These are phyloP conservation scores for Artomyces pyxidatus DNA, from an alignment of 768 basidiomycete genomes.

Conservation along the genomic window DNA sequence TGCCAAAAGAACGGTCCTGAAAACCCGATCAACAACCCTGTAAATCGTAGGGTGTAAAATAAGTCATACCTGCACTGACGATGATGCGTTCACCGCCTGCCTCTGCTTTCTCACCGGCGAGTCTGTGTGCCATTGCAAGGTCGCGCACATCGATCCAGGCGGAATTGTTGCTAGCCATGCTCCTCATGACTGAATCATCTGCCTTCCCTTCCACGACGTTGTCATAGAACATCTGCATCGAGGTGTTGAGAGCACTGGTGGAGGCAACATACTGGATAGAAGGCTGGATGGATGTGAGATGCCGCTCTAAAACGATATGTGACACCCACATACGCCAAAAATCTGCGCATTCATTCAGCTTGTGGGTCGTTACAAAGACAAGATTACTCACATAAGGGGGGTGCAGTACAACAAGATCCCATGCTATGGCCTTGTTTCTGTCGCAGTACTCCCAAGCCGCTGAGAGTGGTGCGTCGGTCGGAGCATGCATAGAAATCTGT, in stretches of 20 bases:
- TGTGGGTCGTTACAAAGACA: not conserved
- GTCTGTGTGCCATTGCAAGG: not conserved
- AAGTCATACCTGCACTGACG: not conserved
- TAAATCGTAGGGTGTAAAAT: not conserved
- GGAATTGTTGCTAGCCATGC: not conserved
- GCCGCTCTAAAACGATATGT: not conserved
- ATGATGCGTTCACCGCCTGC: not conserved
- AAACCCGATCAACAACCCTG: too few relatives aligned
- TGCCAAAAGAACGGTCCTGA: not conserved
- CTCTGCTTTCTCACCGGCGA: not conserved
- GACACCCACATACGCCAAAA: not conserved
- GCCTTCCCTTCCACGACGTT: not conserved
- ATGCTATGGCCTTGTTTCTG: constrained; percentile 25
- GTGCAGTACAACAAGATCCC: constrained; percentile 32
- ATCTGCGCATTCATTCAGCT: not conserved
- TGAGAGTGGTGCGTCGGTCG: too few relatives aligned
- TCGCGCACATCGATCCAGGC: constrained; percentile 1
- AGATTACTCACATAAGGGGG: constrained; percentile 34
- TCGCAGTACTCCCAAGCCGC: constrained; percentile 24
- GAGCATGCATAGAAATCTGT: not conserved
- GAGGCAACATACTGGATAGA: not conserved
- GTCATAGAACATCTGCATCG: not conserved
- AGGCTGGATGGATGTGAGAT: not conserved
- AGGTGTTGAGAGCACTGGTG: not conserved
- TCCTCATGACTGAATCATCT: not conserved